Evolutionary conservation across 257 asterid species (phyloP), one percentile per base, ranked within the genome.

Genomic region (Buddleja alternifolia): DNA sequence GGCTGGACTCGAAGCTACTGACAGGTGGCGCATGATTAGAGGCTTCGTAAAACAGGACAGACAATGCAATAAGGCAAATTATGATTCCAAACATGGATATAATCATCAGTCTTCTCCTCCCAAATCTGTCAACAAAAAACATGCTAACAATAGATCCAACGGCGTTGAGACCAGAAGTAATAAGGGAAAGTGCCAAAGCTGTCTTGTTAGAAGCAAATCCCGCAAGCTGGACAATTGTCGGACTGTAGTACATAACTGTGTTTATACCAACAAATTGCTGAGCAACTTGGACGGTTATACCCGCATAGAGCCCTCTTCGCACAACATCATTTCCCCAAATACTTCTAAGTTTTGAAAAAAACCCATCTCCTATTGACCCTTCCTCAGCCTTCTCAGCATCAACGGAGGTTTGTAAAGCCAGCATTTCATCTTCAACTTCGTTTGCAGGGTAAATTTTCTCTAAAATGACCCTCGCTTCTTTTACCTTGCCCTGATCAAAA

Each of bases 191-290:
- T 0, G 92, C 90, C 61, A 90, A 16, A 7, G 96, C 96, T 0
- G 96, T 88, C 82, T 67, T 63, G 37, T 90, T 90, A 2, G 97
- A 86, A 36, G 96, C 95, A 45, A 81, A 85, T 21, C 97, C 97
- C 0, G 97, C 97, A 0, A 83, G 77, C 65, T 90, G 96, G 12
- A 90, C 86, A 6, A 90, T 90, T 1, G 96, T 84, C 11, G 97
- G 97, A 61, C 97, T 90, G 16, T 90, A 90, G 77, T 90, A 90
- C 96, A 90, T 90, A 46, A 90, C 97, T 0, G 97, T 90, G 83
- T 90, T 90, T 51, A 90, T 90, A 51, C 96, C 96, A 4, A 88
- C 96, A 42, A 90, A 88, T 52, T 90, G 97, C 40, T 86, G 97
- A 51, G 90, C 96, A 9, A 91, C 88, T 77, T 91, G 97, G 10